Evolutionary conservation across 2,329 filamentous ascomycete species (phyloP).

Genomic region (Phaeosphaeria sp.): DNA sequence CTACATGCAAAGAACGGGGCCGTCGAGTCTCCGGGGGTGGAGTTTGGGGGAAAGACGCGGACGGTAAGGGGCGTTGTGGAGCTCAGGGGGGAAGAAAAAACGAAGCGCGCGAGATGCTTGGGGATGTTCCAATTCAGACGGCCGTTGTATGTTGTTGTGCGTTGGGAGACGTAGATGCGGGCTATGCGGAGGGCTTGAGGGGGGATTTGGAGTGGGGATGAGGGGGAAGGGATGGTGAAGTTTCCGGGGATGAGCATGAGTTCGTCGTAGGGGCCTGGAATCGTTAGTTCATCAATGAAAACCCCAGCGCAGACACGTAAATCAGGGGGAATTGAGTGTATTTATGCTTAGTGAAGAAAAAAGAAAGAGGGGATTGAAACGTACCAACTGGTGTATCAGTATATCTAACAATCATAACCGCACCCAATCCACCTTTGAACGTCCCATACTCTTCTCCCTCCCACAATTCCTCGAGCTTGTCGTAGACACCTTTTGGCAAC

Average conservation of each 20-base stretch:
- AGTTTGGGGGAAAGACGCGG: conserved; percentile 34
- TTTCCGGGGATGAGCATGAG: conserved; percentile 40
- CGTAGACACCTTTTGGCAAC: conserved; percentile 36
- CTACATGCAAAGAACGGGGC: conserved; percentile 37
- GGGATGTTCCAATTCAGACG: conserved; percentile 46
- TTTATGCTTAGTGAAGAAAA: background rate
- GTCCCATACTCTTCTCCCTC: conserved; percentile 16
- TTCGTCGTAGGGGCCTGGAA: conserved; percentile 41
- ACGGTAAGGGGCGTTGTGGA: conserved; percentile 29
- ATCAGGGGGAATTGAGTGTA: too few relatives aligned
- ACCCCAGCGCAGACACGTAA: too few relatives aligned
- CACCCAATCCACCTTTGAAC: conserved; percentile 37
- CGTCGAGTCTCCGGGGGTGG: conserved; percentile 25
- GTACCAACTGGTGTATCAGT: conserved; percentile 40
- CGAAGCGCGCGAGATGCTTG: conserved; percentile 44
- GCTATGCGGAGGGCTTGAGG: conserved; percentile 37
- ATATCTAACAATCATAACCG: conserved; percentile 39
- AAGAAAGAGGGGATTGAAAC: conserved; percentile 7
- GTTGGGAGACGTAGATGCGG: conserved; percentile 44
- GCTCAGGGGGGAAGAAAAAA: conserved; percentile 40
- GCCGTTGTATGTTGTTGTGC: conserved; percentile 42
- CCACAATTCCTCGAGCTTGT: conserved; percentile 30
- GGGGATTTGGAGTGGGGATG: conserved; percentile 25
- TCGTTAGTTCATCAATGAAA: background rate
- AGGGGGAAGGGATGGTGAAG: conserved; percentile 32